Evolutionary conservation across 805 yeast species (phyloP), one percentile per base, ranked within the genome.

Genomic region (Starmerella stellata): DNA sequence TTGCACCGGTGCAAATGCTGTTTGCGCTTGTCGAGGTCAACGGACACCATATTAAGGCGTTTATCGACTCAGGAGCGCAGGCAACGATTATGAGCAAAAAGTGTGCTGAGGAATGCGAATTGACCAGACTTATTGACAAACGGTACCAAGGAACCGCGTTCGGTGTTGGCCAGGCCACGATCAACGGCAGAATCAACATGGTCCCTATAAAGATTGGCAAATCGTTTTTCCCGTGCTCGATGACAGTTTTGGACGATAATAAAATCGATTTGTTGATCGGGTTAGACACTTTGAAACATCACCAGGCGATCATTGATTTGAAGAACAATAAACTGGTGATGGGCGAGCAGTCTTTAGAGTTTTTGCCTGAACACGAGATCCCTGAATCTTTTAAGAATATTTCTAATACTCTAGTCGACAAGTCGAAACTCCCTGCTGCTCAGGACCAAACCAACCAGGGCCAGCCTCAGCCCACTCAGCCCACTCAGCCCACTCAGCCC

Each of bases 11-110:
- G 3, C 70, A 70, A 24, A 83, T 90, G 94, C 66, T 90, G 30
- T 87, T 76, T 57, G 73, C 90, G 14, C 66, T 74, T 40, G 65
- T 82, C 30, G 75, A 72, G 47, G 76, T 87, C 28, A 85, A 90
- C 51, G 87, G 90, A 1, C 64, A 67, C 34, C 74, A 75, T 18
- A 77, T 83, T 2, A 80, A 80, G 54, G 96, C 96, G 0, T 82
- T 90, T 62, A 93, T 90, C 4, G 99, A 90, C 55, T 74, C 95
- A 0, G 98, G 99, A 2, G 96, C 99, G 0, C 95, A 83, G 56
- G 64, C 72, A 21, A 83, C 98, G 0, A 75, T 90, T 30, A 57
- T 90, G 52, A 74, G 83, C 24, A 78, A 92, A 1, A 61, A 64
- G 31, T 63, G 85, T 45, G 94, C 93, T 0, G 78, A 77, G 44